These are phyloP conservation scores for Astragalus glycyphyllos DNA, from an alignment of 306 rosid genomes.

Conservation along the genomic window DNA sequence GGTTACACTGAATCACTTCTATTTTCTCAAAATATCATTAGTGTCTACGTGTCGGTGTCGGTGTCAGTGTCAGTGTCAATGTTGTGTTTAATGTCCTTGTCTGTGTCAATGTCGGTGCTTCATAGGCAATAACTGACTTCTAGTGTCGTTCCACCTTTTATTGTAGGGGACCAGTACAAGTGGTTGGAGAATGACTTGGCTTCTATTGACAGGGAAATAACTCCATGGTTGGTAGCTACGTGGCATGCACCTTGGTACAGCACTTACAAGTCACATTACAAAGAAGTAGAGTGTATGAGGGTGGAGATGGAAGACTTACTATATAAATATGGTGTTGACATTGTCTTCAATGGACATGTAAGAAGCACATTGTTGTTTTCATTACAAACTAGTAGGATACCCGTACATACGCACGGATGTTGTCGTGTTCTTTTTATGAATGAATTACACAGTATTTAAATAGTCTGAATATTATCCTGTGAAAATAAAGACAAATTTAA, in stretches of 20 bases:
- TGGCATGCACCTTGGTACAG: constrained; percentile 98
- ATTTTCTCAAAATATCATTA: no score
- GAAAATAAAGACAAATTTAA: no score
- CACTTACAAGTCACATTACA: constrained; percentile 80
- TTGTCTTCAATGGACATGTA: constrained; percentile 93
- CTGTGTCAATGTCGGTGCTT: no score
- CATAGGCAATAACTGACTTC: background rate
- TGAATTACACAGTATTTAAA: no score
- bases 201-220: constrained; percentile 68
- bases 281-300: constrained; percentile 96
- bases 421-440: no score
- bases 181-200: constrained; percentile 89
- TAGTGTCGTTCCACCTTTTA: constrained; percentile 1
- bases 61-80: no score
- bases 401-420: no score
- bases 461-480: no score
- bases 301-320: constrained; percentile 81
- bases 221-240: constrained; percentile 93
- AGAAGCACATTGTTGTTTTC: constrained; percentile 51
- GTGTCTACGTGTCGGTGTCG: no score
- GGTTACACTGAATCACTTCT: no score
- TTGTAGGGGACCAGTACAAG: constrained; percentile 75
- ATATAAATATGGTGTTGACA: constrained; percentile 69
- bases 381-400: background rate
- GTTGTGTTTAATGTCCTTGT: no score